Evolutionary conservation across 768 basidiomycete species (phyloP), one percentile per base, ranked within the genome.

Genomic region (Rhodotorula sphaerocarpa): DNA sequence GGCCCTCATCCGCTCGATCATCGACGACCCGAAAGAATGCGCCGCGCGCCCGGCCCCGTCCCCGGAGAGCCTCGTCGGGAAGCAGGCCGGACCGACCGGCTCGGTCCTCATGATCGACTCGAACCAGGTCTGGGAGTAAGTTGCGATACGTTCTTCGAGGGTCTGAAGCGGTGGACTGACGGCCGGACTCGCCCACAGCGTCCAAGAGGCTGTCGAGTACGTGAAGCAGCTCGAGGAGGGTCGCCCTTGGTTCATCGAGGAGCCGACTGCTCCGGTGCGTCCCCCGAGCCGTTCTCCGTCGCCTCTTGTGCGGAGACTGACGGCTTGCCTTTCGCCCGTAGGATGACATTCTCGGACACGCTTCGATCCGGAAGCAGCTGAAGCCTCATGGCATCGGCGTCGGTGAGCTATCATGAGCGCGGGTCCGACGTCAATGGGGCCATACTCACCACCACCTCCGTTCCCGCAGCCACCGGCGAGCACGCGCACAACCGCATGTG

Each of bases 61-160:
- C 77, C 81, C 62, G 78, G 65, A 80, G 51, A 86, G 79, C 46
- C 78, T 95, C 39, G 80, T 78, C 44, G 89, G 86, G 6, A 96
- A 95, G 81, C 95, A 95, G 67, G 90, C 91, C 7, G 90, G 92
- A 10, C 90, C 90, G 15, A 90, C 90, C 0, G 92, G 93, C 7
- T 83, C 86, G 36, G 92, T 96, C 48, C 79, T 96, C 50, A 96
- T 96, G 92, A 88, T 96, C 65, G 92, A 96, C 75, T 87, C 92
- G 43, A 97, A 97, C 76, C 92, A 95, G 76, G 70, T 71, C 62
- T 69, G 48, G 55, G 63, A 51, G 62, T 65, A 36, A 44, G 53
- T 31, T n/a, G n/a, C n/a, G n/a, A n/a, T n/a, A n/a, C n/a, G n/a
- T n/a, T n/a, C n/a, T n/a, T n/a, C n/a, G n/a, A n/a, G n/a, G n/a